Conservation (phyloP, 345 rosid species). For the Physaria fendleri region DNA sequence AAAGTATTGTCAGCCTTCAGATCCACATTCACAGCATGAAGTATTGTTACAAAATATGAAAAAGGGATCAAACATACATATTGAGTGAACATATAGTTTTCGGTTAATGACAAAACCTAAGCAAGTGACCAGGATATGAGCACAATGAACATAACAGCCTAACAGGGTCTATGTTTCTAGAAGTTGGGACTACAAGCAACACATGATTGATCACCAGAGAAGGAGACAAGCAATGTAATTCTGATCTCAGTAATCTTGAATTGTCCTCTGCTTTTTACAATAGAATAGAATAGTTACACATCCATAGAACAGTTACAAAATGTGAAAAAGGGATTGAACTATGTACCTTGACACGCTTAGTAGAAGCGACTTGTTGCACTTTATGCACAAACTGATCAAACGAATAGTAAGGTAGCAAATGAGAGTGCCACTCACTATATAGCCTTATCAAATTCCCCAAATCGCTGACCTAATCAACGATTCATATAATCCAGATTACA, state of each 20-base stretch:
- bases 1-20: too few relatives aligned
- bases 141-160: conserved; percentile 1
- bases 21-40: too few relatives aligned
- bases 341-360: conserved; percentile 75
- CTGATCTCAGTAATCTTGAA: neutral
- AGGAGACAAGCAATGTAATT: neutral
- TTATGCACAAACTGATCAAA: conserved; percentile 83
- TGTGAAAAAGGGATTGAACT: neutral
- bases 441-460: conserved; percentile 66
- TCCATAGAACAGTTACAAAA: neutral
- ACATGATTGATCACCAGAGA: neutral
- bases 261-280: neutral
- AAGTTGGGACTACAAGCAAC: neutral
- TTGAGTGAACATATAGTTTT: neutral
- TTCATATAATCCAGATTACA: neutral
- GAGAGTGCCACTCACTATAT: conserved; percentile 85
- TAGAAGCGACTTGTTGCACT: conserved; percentile 70
- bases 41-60: too few relatives aligned
- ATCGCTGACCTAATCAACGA: conserved; percentile 54
- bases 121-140: neutral
- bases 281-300: too few relatives aligned
- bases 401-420: conserved; percentile 68
- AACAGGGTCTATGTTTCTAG: neutral
- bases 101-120: neutral
- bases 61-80: too few relatives aligned